Base-by-base conservation (phyloP, 306 rosid species). In the Gillenia trifoliata region DNA sequence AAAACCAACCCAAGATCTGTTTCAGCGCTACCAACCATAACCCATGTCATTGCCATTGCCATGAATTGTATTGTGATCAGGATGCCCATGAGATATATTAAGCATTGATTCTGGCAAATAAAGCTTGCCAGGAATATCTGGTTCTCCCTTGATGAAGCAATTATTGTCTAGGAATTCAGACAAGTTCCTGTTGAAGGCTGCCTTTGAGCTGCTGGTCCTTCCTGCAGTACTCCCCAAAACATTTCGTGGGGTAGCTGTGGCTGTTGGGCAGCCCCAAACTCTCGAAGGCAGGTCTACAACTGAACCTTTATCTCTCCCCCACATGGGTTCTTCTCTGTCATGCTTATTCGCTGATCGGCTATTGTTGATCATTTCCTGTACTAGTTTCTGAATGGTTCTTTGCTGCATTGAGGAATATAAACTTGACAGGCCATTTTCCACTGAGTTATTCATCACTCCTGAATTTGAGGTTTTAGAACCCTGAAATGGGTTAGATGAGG, bases 361-460 rank as follows among this genome's bases (percentile, higher is more conserved):
- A 34, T 28, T 52, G 64, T 75, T 70, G 54, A 80, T 41, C 62
- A 77, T 45, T 61, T 77, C 85, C 79, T 67, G 78, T 28, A 67
- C 26, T 1, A 73, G 30, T 63, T 77, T 76, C 31, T 72, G 60
- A 63, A 81, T 60, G 8, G 68, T 11, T 8, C 31, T 6, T 22
- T 72, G 75, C 59, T 49, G 60, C 22, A 47, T 25, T 22, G 64
- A 70, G 22, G 64, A 52, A 54, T 70, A 61, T 55, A 68, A 55
- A 64, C 62, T 64, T 55, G 29, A 61, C 52, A 38, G 13, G 50
- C 71, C 75, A 49, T 68, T 41, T 28, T 40, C 78, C 23, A 11
- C 64, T 5, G 64, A 74, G 70, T n/a, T n/a, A n/a, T n/a, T n/a
- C n/a, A n/a, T n/a, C n/a, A n/a, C n/a, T n/a, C n/a, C n/a, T n/a